These are phyloP conservation scores for Coccomyxa subellipsoidea DNA, from an alignment of 163 green algal genomes.

Conservation along the genomic window DNA sequence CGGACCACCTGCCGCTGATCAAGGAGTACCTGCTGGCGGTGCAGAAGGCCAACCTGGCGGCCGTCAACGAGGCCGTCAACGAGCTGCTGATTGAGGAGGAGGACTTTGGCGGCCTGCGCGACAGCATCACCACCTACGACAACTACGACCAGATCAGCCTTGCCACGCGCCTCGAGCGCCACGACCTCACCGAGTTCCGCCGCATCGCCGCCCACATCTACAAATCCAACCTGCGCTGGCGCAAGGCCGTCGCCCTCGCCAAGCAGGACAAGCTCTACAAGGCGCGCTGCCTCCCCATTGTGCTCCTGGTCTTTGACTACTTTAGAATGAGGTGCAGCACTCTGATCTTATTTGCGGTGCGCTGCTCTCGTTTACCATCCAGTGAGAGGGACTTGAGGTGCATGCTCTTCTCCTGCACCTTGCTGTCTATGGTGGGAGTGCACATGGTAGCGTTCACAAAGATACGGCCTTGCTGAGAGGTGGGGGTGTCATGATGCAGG, in stretches of 20 bases:
- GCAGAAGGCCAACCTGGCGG: conserved; percentile 66
- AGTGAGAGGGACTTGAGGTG: no score
- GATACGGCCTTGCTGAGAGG: no score
- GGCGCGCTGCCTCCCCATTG: no score
- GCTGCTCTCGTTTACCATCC: no score
- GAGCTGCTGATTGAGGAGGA: conserved; percentile 97
- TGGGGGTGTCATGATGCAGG: conserved; percentile 46
- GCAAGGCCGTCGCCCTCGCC: conserved; percentile 85
- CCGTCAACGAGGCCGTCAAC: conserved; percentile 98
- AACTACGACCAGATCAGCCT: conserved; percentile 73
- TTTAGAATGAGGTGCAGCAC: no score
- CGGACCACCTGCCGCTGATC: conserved; percentile 84
- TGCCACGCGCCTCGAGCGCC: conserved; percentile 81
- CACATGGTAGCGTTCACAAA: no score
- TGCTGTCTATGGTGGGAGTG: no score
- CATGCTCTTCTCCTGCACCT: no score
- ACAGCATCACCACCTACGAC: conserved; percentile 92
- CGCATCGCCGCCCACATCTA: conserved; percentile 89
- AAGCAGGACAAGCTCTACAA: conserved; percentile 84
- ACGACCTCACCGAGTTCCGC: conserved; percentile 96
- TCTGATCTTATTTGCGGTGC: no score
- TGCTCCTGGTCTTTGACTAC: no score
- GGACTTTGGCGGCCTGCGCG: conserved; percentile 83
- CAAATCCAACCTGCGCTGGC: conserved; percentile 92
- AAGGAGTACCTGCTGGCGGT: conserved; percentile 77